A percentile compares a stretch with the other conserved stretches of the same genome.
phyloP scores from a whole-genome alignment of 495 filamentous ascomycete species.

The Endocarpon pusillum region DNA sequence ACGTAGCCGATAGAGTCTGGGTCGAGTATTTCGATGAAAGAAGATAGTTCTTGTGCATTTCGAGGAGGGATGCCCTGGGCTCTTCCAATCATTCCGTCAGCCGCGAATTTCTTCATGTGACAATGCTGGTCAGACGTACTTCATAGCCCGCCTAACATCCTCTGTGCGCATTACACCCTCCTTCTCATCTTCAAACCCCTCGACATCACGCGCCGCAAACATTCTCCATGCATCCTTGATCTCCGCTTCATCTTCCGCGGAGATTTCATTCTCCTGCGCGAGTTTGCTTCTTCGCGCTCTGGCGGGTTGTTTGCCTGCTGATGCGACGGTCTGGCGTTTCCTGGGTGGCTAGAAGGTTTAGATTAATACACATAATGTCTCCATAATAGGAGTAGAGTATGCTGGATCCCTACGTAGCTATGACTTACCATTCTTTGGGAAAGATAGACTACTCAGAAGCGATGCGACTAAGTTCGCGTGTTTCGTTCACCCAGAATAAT shows the following conservation, averaged over 20 bases:
- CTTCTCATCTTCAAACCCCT: slow-evolving; percentile 47
- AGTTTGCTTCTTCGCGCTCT: slow-evolving; percentile 57
- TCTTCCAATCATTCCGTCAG: slow-evolving; percentile 21
- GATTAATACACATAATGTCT: no score
- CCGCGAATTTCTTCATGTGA: not conserved
- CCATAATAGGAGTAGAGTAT: no score
- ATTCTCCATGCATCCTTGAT: slow-evolving; percentile 79
- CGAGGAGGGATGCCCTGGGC: slow-evolving; percentile 57
- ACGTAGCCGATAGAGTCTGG: slow-evolving; percentile 65
- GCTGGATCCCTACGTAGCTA: no score
- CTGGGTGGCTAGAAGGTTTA: no score
- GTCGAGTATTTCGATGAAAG: slow-evolving; percentile 63
- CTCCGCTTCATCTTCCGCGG: slow-evolving; percentile 65
- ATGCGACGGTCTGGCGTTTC: slow-evolving; percentile 1
- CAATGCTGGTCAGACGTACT: slow-evolving; percentile 32
- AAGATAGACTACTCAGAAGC: no score
- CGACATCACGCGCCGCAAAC: slow-evolving; percentile 37
- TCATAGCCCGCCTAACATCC: slow-evolving; percentile 68
- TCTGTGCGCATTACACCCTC: slow-evolving; percentile 56
- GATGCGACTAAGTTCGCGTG: no score
- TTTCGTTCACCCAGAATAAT: no score
- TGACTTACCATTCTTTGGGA: no score
- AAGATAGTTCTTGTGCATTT: slow-evolving; percentile 44
- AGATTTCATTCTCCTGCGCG: slow-evolving; percentile 74
- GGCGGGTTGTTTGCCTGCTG: slow-evolving; percentile 9